These are phyloP conservation scores for Staphylotrichum longicolle DNA, from an alignment of 495 filamentous ascomycete genomes.

Conservation along the genomic window DNA sequence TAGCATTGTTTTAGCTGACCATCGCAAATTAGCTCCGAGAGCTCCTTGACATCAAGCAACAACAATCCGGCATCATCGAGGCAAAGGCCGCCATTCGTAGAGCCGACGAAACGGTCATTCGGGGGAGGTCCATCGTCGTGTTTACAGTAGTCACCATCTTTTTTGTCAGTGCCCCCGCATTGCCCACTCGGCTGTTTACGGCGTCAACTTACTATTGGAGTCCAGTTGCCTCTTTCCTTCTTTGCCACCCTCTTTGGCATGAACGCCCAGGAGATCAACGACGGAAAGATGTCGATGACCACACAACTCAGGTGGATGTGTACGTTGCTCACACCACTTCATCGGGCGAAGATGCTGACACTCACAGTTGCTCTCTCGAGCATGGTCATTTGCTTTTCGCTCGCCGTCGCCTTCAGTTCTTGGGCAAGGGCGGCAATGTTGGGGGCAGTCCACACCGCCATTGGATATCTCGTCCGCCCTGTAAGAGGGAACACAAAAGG, in stretches of 20 bases:
- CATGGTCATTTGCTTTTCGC: conserved; percentile 22
- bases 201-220: too few relatives aligned
- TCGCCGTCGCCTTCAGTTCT: conserved; percentile 28
- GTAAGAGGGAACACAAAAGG: background rate
- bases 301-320: conserved; percentile 40
- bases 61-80: conserved; percentile 62
- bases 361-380: conserved; percentile 25
- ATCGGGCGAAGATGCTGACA: background rate
- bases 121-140: conserved; percentile 60
- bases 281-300: conserved; percentile 25
- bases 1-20: background rate
- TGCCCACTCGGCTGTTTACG: background rate
- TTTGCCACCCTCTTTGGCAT: conserved; percentile 45
- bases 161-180: conserved; percentile 36
- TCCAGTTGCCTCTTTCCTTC: conserved; percentile 41
- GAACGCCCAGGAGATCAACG: conserved; percentile 39
- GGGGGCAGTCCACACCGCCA: conserved; percentile 17
- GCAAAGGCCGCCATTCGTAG: conserved; percentile 57
- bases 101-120: conserved; percentile 56
- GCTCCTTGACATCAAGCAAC: conserved; percentile 61
- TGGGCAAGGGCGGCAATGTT: conserved; percentile 24
- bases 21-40: conserved; percentile 38
- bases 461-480: conserved; percentile 11
- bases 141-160: conserved; percentile 67
- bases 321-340: conserved; percentile 9